phyloP scores from a whole-genome alignment of 768 basidiomycete genomes.

The Pholiota conissans region DNA sequence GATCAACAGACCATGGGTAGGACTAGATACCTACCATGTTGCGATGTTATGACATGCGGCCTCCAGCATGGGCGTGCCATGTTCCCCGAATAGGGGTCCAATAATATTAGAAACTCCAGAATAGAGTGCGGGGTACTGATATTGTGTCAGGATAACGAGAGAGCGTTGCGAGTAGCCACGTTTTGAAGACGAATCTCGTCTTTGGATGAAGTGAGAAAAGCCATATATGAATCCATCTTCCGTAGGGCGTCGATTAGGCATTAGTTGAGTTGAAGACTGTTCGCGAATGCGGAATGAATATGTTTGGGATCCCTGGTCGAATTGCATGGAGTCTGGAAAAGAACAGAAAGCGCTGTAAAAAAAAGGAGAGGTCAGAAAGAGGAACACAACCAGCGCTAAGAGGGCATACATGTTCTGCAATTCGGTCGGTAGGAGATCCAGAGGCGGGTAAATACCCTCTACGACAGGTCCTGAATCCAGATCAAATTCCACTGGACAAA shows the following conservation, averaged over 20 bases:
- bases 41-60: slow-evolving; percentile 85
- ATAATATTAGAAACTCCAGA: slow-evolving; percentile 63
- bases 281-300: slow-evolving; percentile 87
- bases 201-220: slow-evolving; percentile 76
- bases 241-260: slow-evolving; percentile 34
- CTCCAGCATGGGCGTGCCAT: slow-evolving; percentile 82
- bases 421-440: slow-evolving; percentile 64
- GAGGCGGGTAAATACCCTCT: slow-evolving; percentile 64
- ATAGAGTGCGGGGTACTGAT: slow-evolving; percentile 83
- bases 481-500: slow-evolving; percentile 76
- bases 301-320: slow-evolving; percentile 78
- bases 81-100: slow-evolving; percentile 71
- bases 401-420: slow-evolving; percentile 77
- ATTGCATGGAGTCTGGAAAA: slow-evolving; percentile 87
- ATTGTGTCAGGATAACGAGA: slow-evolving; percentile 77
- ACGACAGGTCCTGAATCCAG: slow-evolving; percentile 84
- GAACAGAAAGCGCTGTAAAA: slow-evolving; percentile 84
- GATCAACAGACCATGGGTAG: slow-evolving; percentile 7
- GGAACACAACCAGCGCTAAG: neutral
- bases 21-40: slow-evolving; percentile 60
- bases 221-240: slow-evolving; percentile 76
- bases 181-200: slow-evolving; percentile 60
- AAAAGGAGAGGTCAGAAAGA: too few relatives aligned
- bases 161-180: slow-evolving; percentile 78
- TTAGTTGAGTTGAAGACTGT: slow-evolving; percentile 26